Percentiles rank a stretch among this genome's conserved stretches.
These are phyloP conservation scores for Nakazawaea ishiwadae DNA, from an alignment of 805 yeast genomes.

Conservation along the genomic window DNA sequence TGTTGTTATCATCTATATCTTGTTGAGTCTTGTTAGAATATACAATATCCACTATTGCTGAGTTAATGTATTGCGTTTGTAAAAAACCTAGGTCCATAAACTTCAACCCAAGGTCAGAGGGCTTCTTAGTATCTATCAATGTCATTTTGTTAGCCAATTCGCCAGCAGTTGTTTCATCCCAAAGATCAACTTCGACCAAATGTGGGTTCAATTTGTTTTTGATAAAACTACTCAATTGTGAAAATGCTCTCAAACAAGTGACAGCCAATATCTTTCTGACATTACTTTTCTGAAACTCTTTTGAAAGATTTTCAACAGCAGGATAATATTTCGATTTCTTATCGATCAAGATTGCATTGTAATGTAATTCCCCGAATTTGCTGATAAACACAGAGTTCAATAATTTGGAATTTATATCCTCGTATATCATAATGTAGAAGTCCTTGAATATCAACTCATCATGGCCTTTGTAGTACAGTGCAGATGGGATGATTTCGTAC, in stretches of 20 bases:
- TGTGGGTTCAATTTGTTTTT: conserved; percentile 17
- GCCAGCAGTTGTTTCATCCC: conserved; percentile 89
- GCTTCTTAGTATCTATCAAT: conserved; percentile 46
- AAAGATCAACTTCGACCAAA: conserved; percentile 28
- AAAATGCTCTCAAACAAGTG: conserved; percentile 61
- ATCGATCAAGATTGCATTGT: conserved; percentile 53
- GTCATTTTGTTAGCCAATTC: conserved; percentile 63
- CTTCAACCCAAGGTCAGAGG: conserved; percentile 52
- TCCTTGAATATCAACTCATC: conserved; percentile 45
- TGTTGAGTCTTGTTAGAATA: conserved; percentile 48
- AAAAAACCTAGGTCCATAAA: conserved; percentile 56
- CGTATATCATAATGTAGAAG: conserved; percentile 45
- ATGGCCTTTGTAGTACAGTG: conserved; percentile 48
- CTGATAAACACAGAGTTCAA: conserved; percentile 55
- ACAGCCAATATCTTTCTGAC: conserved; percentile 77
- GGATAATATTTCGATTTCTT: conserved; percentile 67
- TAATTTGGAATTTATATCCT: conserved; percentile 37
- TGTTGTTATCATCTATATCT: conserved; percentile 64
- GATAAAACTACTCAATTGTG: conserved; percentile 39
- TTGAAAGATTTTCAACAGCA: conserved; percentile 66
- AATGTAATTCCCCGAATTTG: conserved; percentile 61
- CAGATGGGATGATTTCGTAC: conserved; percentile 38
- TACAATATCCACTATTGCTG: conserved; percentile 68
- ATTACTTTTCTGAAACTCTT: conserved; percentile 44
- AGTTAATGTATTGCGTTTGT: conserved; percentile 41